Percentiles rank a stretch among this genome's conserved stretches.
These are phyloP conservation scores for Glycyrrhiza uralensis DNA, from an alignment of 306 rosid genomes.

Conservation along the genomic window DNA sequence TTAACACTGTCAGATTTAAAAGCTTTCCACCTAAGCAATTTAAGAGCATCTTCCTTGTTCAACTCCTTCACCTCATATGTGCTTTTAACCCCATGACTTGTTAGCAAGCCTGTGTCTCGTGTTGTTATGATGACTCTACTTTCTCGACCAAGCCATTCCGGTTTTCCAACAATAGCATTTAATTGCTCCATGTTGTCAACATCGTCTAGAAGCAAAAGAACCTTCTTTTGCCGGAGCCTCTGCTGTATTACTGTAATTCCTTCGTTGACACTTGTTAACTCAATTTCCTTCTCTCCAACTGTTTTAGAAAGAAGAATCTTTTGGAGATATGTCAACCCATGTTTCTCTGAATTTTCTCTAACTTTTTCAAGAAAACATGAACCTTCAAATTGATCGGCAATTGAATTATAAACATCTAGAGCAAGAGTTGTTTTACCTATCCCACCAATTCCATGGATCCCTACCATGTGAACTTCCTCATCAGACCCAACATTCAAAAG, in stretches of 20 bases:
- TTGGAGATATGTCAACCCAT: conserved; percentile 20
- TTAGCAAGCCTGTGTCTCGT: neutral
- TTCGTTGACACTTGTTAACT: neutral
- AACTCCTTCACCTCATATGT: neutral
- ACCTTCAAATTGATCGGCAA: conserved; percentile 13
- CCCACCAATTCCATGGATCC: conserved; percentile 26
- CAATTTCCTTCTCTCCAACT: neutral
- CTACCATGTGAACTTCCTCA: neutral
- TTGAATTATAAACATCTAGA: neutral
- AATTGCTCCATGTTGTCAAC: neutral
- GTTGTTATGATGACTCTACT: neutral
- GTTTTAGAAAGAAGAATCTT: conserved; percentile 11
- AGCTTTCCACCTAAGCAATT: neutral
- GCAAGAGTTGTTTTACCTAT: conserved; percentile 25
- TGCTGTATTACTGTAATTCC: neutral
- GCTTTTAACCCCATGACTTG: neutral
- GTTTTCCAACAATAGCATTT: neutral
- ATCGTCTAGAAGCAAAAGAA: neutral
- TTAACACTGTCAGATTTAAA: neutral
- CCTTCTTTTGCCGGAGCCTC: neutral
- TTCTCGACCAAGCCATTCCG: neutral
- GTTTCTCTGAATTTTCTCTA: neutral
- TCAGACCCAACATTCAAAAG: neutral
- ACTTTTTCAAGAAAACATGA: neutral
- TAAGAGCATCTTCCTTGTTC: neutral